phyloP scores from a whole-genome alignment of 352 stramenopile species.

The Phytophthora citricola region DNA sequence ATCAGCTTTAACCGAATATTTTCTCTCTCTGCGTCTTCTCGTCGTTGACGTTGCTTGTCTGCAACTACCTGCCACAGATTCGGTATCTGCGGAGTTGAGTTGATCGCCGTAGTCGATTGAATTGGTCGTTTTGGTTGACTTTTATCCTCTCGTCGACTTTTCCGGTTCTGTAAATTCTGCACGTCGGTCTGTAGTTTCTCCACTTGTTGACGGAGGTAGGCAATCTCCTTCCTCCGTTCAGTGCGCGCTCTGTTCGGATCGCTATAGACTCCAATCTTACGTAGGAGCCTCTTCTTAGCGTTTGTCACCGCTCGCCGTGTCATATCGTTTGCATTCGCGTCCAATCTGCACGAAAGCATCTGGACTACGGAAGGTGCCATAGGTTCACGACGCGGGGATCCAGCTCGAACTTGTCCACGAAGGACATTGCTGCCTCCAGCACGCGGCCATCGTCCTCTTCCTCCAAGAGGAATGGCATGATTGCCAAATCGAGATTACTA shows the following conservation, averaged over 20 bases:
- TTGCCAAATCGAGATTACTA: not conserved
- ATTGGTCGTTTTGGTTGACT: no score
- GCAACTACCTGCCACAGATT: no score
- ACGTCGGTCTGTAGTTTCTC: slow-evolving; percentile 33
- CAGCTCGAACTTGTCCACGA: slow-evolving; percentile 32
- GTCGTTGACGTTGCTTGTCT: no score
- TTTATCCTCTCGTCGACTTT: not conserved
- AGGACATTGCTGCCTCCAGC: slow-evolving; percentile 34
- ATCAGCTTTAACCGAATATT: slow-evolving; percentile 31
- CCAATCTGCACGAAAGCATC: no score
- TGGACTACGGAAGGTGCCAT: no score
- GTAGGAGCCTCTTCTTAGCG: slow-evolving; percentile 7
- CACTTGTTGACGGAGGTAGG: slow-evolving; percentile 32
- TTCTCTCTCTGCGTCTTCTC: no score
- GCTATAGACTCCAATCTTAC: slow-evolving; percentile 4
- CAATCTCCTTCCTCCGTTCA: slow-evolving; percentile 34
- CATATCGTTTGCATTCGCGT: no score
- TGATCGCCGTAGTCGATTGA: no score
- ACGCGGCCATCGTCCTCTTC: slow-evolving; percentile 24
- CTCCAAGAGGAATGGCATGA: slow-evolving; percentile 23
- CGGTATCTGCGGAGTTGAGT: no score
- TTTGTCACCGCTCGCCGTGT: no score
- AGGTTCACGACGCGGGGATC: no score
- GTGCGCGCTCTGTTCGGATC: slow-evolving; percentile 31
- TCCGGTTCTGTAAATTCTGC: slow-evolving; percentile 8